A percentile compares a stretch with the other conserved stretches of the same genome.
Conservation (phyloP, 768 basidiomycete species). For the Grammothele lineata region DNA sequence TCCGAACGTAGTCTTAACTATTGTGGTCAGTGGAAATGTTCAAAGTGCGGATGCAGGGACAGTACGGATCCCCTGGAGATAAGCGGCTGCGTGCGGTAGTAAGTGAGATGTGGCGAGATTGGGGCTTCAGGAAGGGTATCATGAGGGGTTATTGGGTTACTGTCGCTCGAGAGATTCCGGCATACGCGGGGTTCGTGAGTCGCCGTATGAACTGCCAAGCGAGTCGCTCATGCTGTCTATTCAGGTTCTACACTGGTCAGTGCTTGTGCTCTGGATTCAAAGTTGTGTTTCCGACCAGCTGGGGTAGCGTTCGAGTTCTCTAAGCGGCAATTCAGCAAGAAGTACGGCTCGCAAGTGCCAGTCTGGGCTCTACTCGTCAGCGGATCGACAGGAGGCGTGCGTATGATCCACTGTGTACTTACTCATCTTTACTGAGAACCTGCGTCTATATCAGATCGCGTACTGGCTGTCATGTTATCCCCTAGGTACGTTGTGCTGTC, state of each 20-base stretch:
- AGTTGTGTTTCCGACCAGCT: too few species aligned
- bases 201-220: background rate
- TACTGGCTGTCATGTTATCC: conserved; percentile 97
- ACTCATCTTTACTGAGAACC: background rate
- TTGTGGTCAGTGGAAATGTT: conserved; percentile 82
- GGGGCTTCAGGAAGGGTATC: conserved; percentile 82
- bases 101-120: conserved; percentile 80
- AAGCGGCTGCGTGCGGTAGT: conserved; percentile 70
- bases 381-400: conserved; percentile 77
- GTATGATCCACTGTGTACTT: conserved; percentile 22
- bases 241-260: conserved; percentile 68
- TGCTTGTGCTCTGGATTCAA: too few species aligned
- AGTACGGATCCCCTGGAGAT: conserved; percentile 80
- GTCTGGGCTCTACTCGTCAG: conserved; percentile 84
- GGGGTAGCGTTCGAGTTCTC: conserved; percentile 79
- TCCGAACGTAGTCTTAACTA: too few species aligned
- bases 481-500: conserved; percentile 55
- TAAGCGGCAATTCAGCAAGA: conserved; percentile 67
- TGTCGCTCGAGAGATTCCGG: conserved; percentile 89
- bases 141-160: conserved; percentile 99
- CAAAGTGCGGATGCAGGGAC: conserved; percentile 96
- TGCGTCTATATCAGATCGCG: conserved; percentile 45
- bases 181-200: conserved; percentile 77
- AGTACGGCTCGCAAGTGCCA: conserved; percentile 65
- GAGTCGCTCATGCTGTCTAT: background rate